Percentiles rank a stretch among this genome's conserved stretches.
phyloP scores from a whole-genome alignment of 192 early-diverging fungal species.

The Coemansia asiatica region DNA sequence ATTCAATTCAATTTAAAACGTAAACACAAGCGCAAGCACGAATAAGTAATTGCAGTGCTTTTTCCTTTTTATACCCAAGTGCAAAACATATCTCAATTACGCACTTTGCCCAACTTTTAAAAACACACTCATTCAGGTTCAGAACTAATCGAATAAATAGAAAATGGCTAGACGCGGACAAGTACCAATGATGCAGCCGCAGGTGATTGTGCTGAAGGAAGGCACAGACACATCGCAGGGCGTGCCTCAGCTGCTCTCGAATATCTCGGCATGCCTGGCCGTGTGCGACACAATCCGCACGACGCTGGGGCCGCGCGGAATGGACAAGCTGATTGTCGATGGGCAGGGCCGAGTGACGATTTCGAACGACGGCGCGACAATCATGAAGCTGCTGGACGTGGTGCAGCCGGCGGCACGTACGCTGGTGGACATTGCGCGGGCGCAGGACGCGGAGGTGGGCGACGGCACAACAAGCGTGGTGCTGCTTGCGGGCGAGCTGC shows the following conservation, averaged over 20 bases:
- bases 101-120: too few relatives aligned
- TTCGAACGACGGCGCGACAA: slow-evolving; percentile 99
- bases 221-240: slow-evolving; percentile 99
- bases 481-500: slow-evolving; percentile 91
- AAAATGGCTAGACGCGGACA: slow-evolving; percentile 50
- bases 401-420: slow-evolving; percentile 98
- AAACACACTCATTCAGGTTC: not conserved
- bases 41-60: too few relatives aligned
- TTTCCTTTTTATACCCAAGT: not conserved
- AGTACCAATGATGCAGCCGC: slow-evolving; percentile 78
- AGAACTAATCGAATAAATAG: not conserved
- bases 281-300: slow-evolving; percentile 95
- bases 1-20: not conserved
- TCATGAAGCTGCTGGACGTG: slow-evolving; percentile 96
- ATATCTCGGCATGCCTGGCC: slow-evolving; percentile 93
- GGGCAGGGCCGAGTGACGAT: slow-evolving; percentile 89
- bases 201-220: slow-evolving; percentile 98
- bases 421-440: slow-evolving; percentile 94
- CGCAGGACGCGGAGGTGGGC: slow-evolving; percentile 99
- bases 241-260: slow-evolving; percentile 94
- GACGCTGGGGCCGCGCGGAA: slow-evolving; percentile 95
- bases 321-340: slow-evolving; percentile 99
- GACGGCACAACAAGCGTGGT: slow-evolving; percentile 99
- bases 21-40: not conserved
- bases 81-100: too few relatives aligned